Percentiles rank a stretch among this genome's conserved stretches.
These are phyloP conservation scores for Durotheca rogersii DNA, from an alignment of 495 filamentous ascomycete genomes.

Conservation along the genomic window DNA sequence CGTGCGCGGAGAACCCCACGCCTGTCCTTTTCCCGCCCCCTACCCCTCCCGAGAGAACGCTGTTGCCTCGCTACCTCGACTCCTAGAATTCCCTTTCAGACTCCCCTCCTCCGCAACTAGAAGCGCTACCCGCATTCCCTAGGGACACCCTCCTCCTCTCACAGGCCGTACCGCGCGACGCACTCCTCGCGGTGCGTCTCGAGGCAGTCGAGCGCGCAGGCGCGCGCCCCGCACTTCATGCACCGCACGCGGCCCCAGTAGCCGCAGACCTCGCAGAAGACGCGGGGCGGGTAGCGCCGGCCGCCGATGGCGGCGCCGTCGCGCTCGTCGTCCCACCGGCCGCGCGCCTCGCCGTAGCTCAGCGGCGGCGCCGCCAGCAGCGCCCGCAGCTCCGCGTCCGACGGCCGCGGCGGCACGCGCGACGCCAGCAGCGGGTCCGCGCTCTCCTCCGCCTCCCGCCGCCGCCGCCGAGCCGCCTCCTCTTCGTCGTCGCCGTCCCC, in stretches of 20 bases:
- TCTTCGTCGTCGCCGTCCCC: too few species aligned
- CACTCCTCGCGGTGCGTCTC: conserved; percentile 74
- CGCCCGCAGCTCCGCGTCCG: conserved; percentile 64
- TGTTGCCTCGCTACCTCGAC: too few species aligned
- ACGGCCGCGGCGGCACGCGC: conserved; percentile 62
- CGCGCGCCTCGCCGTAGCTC: conserved; percentile 76
- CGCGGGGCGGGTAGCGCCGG: conserved; percentile 56
- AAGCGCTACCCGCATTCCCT: too few species aligned
- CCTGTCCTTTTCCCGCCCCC: too few species aligned
- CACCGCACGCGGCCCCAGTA: conserved; percentile 90
- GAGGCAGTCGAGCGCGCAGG: conserved; percentile 81
- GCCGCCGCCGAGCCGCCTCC: too few species aligned
- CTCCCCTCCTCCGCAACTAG: too few species aligned
- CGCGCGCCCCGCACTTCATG: conserved; percentile 76
- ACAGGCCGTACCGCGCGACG: conserved; percentile 67
- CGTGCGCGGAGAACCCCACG: too few species aligned
- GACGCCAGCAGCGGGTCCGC: conserved; percentile 65
- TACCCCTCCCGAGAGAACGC: too few species aligned
- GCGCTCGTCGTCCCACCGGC: conserved; percentile 49
- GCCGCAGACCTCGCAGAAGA: conserved; percentile 86
- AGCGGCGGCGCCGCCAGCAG: conserved; percentile 72
- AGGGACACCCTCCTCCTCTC: conserved; percentile 4
- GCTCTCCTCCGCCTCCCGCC: too few species aligned
- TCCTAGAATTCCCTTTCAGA: too few species aligned
- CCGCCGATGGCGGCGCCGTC: conserved; percentile 31